Conservation (phyloP, 2,329 filamentous ascomycete species). For the Delphinella strobiligena region DNA sequence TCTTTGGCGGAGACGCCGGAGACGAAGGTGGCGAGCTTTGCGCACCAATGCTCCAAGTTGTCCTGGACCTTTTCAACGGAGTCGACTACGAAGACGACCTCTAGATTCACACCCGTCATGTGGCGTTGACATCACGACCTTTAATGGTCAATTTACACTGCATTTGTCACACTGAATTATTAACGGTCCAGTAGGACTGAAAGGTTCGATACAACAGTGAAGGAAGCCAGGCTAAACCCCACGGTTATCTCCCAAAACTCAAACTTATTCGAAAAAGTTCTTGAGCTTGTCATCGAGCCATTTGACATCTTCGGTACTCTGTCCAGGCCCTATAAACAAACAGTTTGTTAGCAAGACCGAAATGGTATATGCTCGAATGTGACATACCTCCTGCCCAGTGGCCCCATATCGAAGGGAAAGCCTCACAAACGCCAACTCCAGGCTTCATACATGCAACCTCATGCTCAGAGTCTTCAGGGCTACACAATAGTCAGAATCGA, state of each 20-base stretch:
- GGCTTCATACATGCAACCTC: conserved; percentile 54
- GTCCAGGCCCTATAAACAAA: conserved; percentile 49
- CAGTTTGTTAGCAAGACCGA: conserved; percentile 36
- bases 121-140: no score
- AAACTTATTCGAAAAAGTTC: conserved; percentile 34
- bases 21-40: conserved; percentile 28
- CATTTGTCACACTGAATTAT: no score
- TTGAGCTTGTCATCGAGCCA: conserved; percentile 57
- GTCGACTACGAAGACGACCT: conserved; percentile 27
- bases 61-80: conserved; percentile 32
- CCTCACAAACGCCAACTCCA: conserved; percentile 42
- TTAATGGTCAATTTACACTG: no score
- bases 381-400: conserved; percentile 41
- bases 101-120: no score
- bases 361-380: background rate
- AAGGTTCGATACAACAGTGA: no score
- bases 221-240: no score
- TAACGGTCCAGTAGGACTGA: no score
- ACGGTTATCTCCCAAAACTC: background rate
- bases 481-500: conserved; percentile 19
- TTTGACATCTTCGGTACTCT: conserved; percentile 56
- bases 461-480: conserved; percentile 63
- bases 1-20: conserved; percentile 28
- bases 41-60: conserved; percentile 32
- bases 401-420: conserved; percentile 53